A percentile compares a stretch with the other conserved stretches of the same genome.
These are phyloP conservation scores for Comarum palustre DNA, from an alignment of 306 rosid genomes.

Conservation along the genomic window DNA sequence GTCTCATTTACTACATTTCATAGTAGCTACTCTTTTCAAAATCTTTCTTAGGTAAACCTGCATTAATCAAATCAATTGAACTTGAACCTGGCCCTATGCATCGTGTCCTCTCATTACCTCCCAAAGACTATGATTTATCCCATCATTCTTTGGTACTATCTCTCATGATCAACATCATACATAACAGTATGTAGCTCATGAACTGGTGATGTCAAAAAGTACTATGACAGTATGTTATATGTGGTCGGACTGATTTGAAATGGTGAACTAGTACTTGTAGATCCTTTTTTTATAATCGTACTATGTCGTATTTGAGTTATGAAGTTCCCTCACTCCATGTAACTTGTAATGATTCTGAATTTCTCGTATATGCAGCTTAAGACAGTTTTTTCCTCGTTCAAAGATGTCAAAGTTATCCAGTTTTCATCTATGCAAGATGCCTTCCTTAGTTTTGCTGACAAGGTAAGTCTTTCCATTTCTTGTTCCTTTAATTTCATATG, in stretches of 20 bases:
- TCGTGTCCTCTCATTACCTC: neutral
- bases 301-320: neutral
- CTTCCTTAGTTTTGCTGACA: constrained; percentile 61
- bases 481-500: constrained; percentile 6
- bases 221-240: neutral
- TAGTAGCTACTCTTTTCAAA: neutral
- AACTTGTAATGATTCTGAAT: constrained; percentile 14
- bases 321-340: neutral
- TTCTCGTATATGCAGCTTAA: constrained; percentile 50
- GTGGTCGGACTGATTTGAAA: neutral
- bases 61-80: neutral
- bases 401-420: constrained; percentile 78
- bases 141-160: neutral
- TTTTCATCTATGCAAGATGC: constrained; percentile 92
- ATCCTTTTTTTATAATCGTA: neutral
- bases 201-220: neutral
- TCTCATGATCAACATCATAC: neutral
- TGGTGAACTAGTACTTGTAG: neutral
- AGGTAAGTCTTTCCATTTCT: constrained; percentile 42
- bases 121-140: neutral
- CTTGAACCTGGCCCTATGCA: neutral
- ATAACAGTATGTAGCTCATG: neutral
- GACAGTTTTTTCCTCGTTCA: constrained; percentile 68
- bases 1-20: neutral
- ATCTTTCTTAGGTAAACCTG: neutral